Percentiles rank a stretch among this genome's conserved stretches.
Evolutionary conservation across 805 yeast species (phyloP).

Genomic region (Candida quercuum): DNA sequence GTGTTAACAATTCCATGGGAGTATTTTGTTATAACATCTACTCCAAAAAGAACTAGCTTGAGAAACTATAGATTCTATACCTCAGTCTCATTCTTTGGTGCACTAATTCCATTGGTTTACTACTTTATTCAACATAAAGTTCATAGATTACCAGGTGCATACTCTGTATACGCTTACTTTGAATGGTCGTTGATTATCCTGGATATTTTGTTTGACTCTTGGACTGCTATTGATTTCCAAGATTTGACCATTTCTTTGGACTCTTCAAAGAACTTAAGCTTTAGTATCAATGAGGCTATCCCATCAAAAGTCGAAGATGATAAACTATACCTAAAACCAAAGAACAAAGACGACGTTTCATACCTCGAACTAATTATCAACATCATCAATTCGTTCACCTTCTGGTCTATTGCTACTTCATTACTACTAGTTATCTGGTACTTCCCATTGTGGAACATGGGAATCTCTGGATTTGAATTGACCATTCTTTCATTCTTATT

Average conservation of each 20-base stretch:
- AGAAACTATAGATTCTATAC: conserved; percentile 50
- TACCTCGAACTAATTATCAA: conserved; percentile 36
- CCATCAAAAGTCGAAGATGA: neutral
- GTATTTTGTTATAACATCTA: conserved; percentile 51
- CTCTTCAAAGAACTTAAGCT: conserved; percentile 13
- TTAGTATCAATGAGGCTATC: conserved; percentile 14
- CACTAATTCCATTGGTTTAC: conserved; percentile 76
- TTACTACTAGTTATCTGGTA: conserved; percentile 89
- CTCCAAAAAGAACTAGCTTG: conserved; percentile 39
- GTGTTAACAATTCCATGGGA: conserved; percentile 92
- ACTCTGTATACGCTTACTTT: conserved; percentile 87
- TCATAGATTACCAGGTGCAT: conserved; percentile 85
- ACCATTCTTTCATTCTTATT: conserved; percentile 51
- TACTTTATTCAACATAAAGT: conserved; percentile 93
- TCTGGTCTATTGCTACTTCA: conserved; percentile 83
- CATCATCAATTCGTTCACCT: conserved; percentile 62
- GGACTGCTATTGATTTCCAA: conserved; percentile 66
- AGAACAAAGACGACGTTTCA: conserved; percentile 21
- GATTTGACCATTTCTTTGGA: conserved; percentile 44
- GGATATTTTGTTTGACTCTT: conserved; percentile 82
- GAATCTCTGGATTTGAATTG: conserved; percentile 91
- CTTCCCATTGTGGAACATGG: conserved; percentile 98
- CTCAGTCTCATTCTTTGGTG: conserved; percentile 59
- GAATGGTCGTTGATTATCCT: conserved; percentile 88
- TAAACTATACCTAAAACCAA: conserved; percentile 14